phyloP scores from a whole-genome alignment of 257 asterid genomes.

The Voacanga thouarsii region DNA sequence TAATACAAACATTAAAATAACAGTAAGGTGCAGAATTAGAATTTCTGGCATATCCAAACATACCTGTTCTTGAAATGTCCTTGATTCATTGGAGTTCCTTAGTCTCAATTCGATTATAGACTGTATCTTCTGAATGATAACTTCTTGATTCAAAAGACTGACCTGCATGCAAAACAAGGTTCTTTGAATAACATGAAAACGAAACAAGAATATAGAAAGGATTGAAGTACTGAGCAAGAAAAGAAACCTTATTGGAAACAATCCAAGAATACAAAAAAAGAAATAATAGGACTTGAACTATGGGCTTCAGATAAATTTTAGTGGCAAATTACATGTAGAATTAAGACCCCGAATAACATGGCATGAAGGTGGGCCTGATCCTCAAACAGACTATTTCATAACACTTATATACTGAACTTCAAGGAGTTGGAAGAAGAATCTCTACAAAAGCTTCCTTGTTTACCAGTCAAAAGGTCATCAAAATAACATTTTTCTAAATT shows the following conservation, averaged over 20 bases:
- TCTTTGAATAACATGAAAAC: neutral
- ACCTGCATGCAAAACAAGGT: conserved; percentile 44
- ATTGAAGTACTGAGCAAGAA: neutral
- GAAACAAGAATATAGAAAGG: neutral
- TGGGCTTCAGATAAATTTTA: neutral
- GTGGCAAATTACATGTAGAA: too few species aligned
- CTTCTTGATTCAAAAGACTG: conserved; percentile 91
- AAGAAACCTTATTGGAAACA: conserved; percentile 1
- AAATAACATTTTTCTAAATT: too few species aligned
- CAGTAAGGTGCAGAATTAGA: neutral
- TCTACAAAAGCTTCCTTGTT: too few species aligned
- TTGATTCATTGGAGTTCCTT: conserved; percentile 80
- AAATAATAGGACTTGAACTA: neutral
- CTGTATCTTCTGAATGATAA: conserved; percentile 80
- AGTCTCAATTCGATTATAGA: conserved; percentile 66
- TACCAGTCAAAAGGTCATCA: too few species aligned
- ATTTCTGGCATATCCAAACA: neutral
- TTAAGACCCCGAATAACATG: too few species aligned
- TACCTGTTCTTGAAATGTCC: conserved; percentile 95
- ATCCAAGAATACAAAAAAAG: neutral
- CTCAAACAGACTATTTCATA: too few species aligned
- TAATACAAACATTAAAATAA: too few species aligned
- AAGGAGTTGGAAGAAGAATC: too few species aligned
- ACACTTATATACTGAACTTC: too few species aligned
- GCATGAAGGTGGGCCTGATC: too few species aligned